Evolutionary conservation across 345 rosid species (phyloP).

Genomic region (Crucihimalaya himalaica): DNA sequence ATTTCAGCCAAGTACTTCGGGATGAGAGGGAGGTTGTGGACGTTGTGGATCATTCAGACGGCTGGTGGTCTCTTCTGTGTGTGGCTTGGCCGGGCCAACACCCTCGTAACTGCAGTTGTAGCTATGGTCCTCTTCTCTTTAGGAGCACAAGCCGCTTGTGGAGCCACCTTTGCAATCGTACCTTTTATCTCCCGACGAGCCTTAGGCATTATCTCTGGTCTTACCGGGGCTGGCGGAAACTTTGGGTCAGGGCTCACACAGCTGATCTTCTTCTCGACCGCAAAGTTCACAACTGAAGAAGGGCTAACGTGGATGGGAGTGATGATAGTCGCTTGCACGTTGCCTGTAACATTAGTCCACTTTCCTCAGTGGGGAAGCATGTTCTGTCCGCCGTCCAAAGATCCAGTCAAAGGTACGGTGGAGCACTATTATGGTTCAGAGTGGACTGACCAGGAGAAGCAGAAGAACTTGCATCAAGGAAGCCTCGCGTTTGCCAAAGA

Average conservation of each 20-base stretch:
- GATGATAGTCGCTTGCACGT: slow-evolving; percentile 57
- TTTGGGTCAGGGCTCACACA: slow-evolving; percentile 64
- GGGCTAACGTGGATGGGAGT: slow-evolving; percentile 58
- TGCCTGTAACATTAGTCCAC: slow-evolving; percentile 49
- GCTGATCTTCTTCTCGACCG: slow-evolving; percentile 49
- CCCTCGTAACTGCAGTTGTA: slow-evolving; percentile 40
- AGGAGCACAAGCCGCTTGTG: slow-evolving; percentile 64
- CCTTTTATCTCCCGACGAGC: slow-evolving; percentile 63
- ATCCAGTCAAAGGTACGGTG: slow-evolving; percentile 42
- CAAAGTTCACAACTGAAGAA: slow-evolving; percentile 41
- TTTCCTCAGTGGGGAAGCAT: slow-evolving; percentile 75
- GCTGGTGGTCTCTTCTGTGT: slow-evolving; percentile 58
- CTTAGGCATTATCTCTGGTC: slow-evolving; percentile 53
- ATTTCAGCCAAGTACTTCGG: slow-evolving; percentile 46
- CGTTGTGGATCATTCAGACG: slow-evolving; percentile 56
- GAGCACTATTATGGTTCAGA: slow-evolving; percentile 52
- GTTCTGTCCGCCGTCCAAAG: slow-evolving; percentile 49
- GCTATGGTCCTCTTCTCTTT: slow-evolving; percentile 57
- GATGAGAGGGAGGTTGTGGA: slow-evolving; percentile 61
- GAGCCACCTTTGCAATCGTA: slow-evolving; percentile 60
- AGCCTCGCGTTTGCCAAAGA: slow-evolving; percentile 54
- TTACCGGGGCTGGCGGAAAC: slow-evolving; percentile 64
- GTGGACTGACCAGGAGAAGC: slow-evolving; percentile 49
- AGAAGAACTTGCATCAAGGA: slow-evolving; percentile 48
- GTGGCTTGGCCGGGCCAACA: slow-evolving; percentile 49